Percentiles rank a stretch among this genome's conserved stretches.
phyloP scores from a whole-genome alignment of 352 stramenopile genomes.

The Pythium dissimile region DNA sequence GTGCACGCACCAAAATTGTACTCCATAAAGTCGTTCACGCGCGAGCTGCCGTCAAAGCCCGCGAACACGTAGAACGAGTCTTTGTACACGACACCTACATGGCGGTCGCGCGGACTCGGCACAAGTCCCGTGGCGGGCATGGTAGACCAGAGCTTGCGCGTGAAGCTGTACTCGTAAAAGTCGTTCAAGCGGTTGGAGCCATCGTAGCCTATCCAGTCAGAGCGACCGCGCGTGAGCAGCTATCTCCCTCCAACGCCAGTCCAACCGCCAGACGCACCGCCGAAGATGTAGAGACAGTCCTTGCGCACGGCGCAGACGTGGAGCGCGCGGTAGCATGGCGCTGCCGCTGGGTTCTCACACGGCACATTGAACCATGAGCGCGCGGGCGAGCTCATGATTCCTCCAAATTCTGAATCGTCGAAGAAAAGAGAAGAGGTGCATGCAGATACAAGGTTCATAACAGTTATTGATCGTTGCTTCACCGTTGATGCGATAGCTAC shows the following conservation, averaged over 20 bases:
- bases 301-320: conserved; percentile 90
- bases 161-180: conserved; percentile 93
- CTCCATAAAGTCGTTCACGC: conserved; percentile 95
- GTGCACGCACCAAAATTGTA: conserved; percentile 87
- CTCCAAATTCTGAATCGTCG: not conserved
- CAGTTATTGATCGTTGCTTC: not conserved
- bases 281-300: conserved; percentile 93
- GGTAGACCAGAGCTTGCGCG: conserved; percentile 70
- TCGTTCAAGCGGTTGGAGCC: conserved; percentile 92
- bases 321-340: conserved; percentile 91
- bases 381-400: conserved; percentile 33
- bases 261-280: conserved; percentile 37
- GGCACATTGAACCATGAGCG: conserved; percentile 70
- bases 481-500: too few relatives aligned
- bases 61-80: conserved; percentile 95
- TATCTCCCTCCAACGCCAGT: conserved; percentile 5
- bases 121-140: conserved; percentile 59
- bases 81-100: conserved; percentile 92
- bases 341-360: conserved; percentile 75
- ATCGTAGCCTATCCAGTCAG: conserved; percentile 75
- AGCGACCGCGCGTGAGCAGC: not conserved
- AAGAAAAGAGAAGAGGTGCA: not conserved
- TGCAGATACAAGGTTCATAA: conserved; percentile 2
- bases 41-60: conserved; percentile 91
- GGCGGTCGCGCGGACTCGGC: conserved; percentile 91